phyloP scores from a whole-genome alignment of 2,329 filamentous ascomycete species.

The Clonostachys solani region DNA sequence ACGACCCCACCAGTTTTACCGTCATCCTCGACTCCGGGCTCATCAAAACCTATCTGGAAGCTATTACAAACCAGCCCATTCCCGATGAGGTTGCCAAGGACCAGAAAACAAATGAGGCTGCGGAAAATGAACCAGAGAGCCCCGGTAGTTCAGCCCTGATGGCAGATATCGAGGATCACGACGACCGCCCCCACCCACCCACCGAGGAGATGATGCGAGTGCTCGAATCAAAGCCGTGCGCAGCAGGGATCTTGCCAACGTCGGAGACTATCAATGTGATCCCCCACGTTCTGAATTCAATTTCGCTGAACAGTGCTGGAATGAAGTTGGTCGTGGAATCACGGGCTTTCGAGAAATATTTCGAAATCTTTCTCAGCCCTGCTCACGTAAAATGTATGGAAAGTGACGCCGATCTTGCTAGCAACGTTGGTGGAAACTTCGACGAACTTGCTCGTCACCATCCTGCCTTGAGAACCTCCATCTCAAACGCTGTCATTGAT shows the following conservation, averaged over 20 bases:
- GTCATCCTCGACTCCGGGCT: conserved; percentile 93
- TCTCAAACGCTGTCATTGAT: conserved; percentile 80
- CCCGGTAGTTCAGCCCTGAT: conserved; percentile 23
- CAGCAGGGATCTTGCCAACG: conserved; percentile 77
- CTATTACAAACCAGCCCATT: conserved; percentile 60
- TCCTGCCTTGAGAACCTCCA: conserved; percentile 72
- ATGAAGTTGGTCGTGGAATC: conserved; percentile 85
- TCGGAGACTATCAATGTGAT: conserved; percentile 84
- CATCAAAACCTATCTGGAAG: conserved; percentile 79
- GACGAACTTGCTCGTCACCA: conserved; percentile 96
- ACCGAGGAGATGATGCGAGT: conserved; percentile 42
- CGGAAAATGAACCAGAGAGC: conserved; percentile 23
- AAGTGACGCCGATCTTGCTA: conserved; percentile 64
- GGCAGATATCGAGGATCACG: conserved; percentile 21
- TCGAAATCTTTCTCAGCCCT: conserved; percentile 95
- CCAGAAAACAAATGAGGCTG: conserved; percentile 19
- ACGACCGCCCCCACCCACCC: conserved; percentile 47
- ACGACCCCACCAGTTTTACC: conserved; percentile 95
- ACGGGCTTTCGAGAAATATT: conserved; percentile 76
- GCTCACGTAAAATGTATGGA: conserved; percentile 83
- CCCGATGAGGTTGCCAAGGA: conserved; percentile 18
- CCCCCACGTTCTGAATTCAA: conserved; percentile 84
- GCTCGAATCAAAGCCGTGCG: conserved; percentile 40
- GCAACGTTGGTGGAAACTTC: conserved; percentile 75
- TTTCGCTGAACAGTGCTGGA: conserved; percentile 84